Base-by-base conservation (phyloP, 441 rosid species). In the Pelargonium fulgidum region DNA sequence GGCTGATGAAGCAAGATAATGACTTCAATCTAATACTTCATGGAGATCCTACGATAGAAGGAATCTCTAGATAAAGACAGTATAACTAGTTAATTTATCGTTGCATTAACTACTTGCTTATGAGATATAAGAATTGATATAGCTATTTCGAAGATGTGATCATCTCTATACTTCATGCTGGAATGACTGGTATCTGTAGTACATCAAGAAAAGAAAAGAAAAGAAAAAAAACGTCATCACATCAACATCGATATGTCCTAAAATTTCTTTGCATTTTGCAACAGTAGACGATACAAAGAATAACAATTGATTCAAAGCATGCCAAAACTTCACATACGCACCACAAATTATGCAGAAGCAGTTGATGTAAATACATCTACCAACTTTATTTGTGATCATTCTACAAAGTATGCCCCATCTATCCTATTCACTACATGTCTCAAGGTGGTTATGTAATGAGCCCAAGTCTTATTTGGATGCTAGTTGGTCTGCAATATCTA, bases 61-160 rank as follows among this genome's bases (percentile, higher is more conserved):
- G 64, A 59, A 59, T 59, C 64, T 59, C 64, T 59, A 59, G 64
- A 59, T 59, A 59, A 20, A 59, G 36, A 59, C 64, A 59, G 20
- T 9, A 22, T 9, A 22, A 29, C 64, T 59, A 59, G 33, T 11
- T 59, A 59, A 59, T 9, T 22, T 10, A 10, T 4, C 24, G 3
- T 20, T 59, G 14, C 64, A 59, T 2, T 7, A 44, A 44, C 24
- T 20, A 8, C 64, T 59, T 59, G 64, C 64, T 59, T 20, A 59
- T 59, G 7, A 11, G n/a, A 11, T 59, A 11, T 13, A 59, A 59
- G 12, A 59, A 22, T 59, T 59, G 29, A 59, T 2, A 59, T 54
- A 17, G 62, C 62, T 58, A 19, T 2, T 7, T 2, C 11, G 17
- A 59, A 22, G 26, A 59, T 9, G 14, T 33, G 12, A 10, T 7